A percentile compares a stretch with the other conserved stretches of the same genome.
Evolutionary conservation across 1,284 basidiomycete species (phyloP).

Genomic region (Ceratobasidium papillatum): DNA sequence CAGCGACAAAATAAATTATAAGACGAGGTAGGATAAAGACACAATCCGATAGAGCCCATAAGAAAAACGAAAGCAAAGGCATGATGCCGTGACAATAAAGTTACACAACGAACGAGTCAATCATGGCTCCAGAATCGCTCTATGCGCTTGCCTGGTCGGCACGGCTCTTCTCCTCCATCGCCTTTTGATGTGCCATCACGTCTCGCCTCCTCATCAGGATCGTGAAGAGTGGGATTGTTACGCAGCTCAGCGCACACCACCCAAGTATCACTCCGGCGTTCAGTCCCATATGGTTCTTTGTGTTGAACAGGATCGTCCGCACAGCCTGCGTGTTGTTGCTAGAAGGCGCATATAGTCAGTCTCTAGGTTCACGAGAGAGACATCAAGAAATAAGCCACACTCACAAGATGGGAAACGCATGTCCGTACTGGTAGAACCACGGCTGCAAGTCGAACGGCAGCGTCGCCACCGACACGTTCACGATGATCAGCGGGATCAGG

Average conservation of each 20-base stretch:
- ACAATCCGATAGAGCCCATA: too few species aligned
- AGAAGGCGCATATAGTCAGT: neutral
- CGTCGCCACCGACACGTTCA: slow-evolving; percentile 57
- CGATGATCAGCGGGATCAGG: slow-evolving; percentile 54
- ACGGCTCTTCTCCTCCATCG: slow-evolving; percentile 4
- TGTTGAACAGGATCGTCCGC: slow-evolving; percentile 62
- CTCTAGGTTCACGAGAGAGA: too few species aligned
- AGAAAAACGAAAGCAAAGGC: too few species aligned
- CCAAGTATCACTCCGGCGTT: slow-evolving; percentile 60
- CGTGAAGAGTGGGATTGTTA: slow-evolving; percentile 56
- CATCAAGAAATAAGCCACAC: slow-evolving; percentile 51
- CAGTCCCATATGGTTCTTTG: slow-evolving; percentile 56
- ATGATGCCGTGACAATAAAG: too few species aligned
- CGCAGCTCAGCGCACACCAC: slow-evolving; percentile 56
- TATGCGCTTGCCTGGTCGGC: neutral
- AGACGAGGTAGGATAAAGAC: too few species aligned
- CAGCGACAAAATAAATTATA: too few species aligned
- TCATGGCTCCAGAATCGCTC: too few species aligned
- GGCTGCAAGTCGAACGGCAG: slow-evolving; percentile 59
- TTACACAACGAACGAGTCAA: neutral
- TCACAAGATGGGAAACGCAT: slow-evolving; percentile 60
- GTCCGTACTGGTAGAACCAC: slow-evolving; percentile 55
- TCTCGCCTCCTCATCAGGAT: slow-evolving; percentile 54
- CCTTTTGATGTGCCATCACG: slow-evolving; percentile 12
- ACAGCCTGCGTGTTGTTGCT: slow-evolving; percentile 32